Evolutionary conservation across 2,329 filamentous ascomycete species (phyloP), one percentile per base, ranked within the genome.

Genomic region (Calonectria honghensis): DNA sequence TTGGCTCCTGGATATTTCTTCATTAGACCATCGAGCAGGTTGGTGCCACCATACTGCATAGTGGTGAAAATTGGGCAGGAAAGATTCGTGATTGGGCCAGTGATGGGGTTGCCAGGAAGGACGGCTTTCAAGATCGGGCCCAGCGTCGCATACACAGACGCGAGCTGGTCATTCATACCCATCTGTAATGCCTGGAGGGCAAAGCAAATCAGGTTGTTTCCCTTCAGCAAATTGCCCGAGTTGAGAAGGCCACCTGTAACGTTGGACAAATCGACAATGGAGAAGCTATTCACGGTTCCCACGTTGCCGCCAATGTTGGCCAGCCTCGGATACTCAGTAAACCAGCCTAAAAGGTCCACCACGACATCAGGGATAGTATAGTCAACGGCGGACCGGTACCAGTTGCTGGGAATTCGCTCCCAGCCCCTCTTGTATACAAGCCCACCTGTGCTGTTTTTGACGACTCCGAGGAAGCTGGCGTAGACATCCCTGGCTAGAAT

Each of bases 391-490:
- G 27, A 20, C 3, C 57, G 57, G 35, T 63, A 63, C 57, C 57
- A 63, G 24, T 63, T 63, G 24, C 10, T 39, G 3, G 57, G 57
- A 39, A 63, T 63, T 2, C 37, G 57, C 24, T 63, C 57, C 57
- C 57, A 63, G 24, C 57, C 57, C 11, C 16, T 63, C n/a, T 63
- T 63, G 16, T 63, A 63, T 18, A 63, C 57, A 41, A 63, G 57
- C 3, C 3, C 20, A n/a, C 57, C 57, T 7, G 24, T 29, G n/a
- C 35, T 63, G 5, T 63, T 18, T 27, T 41, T 63, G 14, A 14
- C 24, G 57, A 63, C 57, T 41, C 57, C 57, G 6, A 63, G 39
- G 57, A 63, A 63, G 18, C 57, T 63, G 35, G 57, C 57, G 14
- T 63, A 63, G 35, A 63, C 57, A 20, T 63, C 37, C 16, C 57